Percentiles rank a stretch among this genome's conserved stretches.
Conservation (phyloP, 2,329 filamentous ascomycete species). For the Aspergillus oerlinghausenensis region DNA sequence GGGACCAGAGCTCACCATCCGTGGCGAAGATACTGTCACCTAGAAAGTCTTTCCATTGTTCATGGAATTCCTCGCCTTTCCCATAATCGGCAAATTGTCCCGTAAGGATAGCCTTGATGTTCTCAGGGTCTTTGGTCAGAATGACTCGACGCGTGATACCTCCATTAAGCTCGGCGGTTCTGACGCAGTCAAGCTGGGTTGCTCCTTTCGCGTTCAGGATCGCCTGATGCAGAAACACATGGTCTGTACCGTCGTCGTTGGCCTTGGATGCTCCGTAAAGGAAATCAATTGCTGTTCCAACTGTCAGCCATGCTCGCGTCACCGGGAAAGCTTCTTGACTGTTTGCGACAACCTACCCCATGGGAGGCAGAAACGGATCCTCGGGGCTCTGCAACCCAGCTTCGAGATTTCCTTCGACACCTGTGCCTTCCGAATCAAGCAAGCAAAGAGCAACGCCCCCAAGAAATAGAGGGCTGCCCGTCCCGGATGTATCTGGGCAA, state of each 20-base stretch:
- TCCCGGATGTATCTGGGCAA: slow-evolving; percentile 44
- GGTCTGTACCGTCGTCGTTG: slow-evolving; percentile 51
- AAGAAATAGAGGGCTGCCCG: slow-evolving; percentile 36
- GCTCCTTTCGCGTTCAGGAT: slow-evolving; percentile 41
- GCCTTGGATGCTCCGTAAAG: slow-evolving; percentile 54
- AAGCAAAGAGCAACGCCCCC: slow-evolving; percentile 37
- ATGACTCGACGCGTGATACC: slow-evolving; percentile 51
- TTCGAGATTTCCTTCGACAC: slow-evolving; percentile 25
- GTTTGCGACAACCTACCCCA: slow-evolving; percentile 26
- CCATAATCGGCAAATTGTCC: slow-evolving; percentile 82
- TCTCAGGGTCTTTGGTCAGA: slow-evolving; percentile 78
- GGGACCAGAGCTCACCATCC: slow-evolving; percentile 74
- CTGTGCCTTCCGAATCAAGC: slow-evolving; percentile 25
- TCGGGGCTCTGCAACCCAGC: slow-evolving; percentile 34
- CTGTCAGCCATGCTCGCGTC: slow-evolving; percentile 6
- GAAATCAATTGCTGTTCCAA: slow-evolving; percentile 59
- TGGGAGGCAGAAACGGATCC: slow-evolving; percentile 31
- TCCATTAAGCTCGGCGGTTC: slow-evolving; percentile 27
- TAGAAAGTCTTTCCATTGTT: slow-evolving; percentile 71
- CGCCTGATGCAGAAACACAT: slow-evolving; percentile 57
- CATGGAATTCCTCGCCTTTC: slow-evolving; percentile 69
- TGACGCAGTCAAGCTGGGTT: slow-evolving; percentile 18
- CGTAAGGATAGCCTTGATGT: slow-evolving; percentile 86
- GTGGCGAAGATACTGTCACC: slow-evolving; percentile 83
- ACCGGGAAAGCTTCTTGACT: background rate